These are phyloP conservation scores for Terfezia claveryi DNA, from an alignment of 495 filamentous ascomycete species.

Conservation along the genomic window DNA sequence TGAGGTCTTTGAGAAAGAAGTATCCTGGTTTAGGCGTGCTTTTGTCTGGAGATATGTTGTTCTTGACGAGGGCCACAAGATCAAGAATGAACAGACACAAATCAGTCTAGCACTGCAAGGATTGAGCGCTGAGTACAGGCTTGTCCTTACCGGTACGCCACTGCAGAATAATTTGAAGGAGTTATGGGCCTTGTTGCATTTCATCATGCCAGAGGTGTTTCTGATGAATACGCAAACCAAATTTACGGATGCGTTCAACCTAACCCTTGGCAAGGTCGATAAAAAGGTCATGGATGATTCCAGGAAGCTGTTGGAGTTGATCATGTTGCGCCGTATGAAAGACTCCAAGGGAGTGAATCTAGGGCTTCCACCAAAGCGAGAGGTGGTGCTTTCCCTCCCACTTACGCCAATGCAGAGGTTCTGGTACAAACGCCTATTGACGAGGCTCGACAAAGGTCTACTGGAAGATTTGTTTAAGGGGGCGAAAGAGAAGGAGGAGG, in stretches of 20 bases:
- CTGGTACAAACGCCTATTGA: conserved; percentile 40
- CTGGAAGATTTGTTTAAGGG: conserved; percentile 33
- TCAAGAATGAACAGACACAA: conserved; percentile 34
- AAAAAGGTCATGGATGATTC: conserved; percentile 31
- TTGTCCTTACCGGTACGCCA: conserved; percentile 43
- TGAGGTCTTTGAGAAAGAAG: conserved; percentile 35
- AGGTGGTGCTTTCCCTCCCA: conserved; percentile 37
- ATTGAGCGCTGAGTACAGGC: conserved; percentile 32
- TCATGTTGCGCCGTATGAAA: conserved; percentile 45
- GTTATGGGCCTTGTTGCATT: conserved; percentile 40
- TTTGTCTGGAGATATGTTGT: conserved; percentile 38
- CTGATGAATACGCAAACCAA: conserved; percentile 25
- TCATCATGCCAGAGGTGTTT: conserved; percentile 43
- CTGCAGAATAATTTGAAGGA: conserved; percentile 43
- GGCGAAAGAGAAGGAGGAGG: conserved; percentile 27
- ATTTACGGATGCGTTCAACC: conserved; percentile 37
- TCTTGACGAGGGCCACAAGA: conserved; percentile 38
- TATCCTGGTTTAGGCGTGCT: conserved; percentile 35
- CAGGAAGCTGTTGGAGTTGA: conserved; percentile 30
- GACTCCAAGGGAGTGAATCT: conserved; percentile 35
- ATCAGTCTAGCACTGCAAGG: conserved; percentile 30
- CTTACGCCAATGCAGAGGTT: conserved; percentile 38
- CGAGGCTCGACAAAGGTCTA: conserved; percentile 30
- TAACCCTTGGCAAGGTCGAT: conserved; percentile 34
- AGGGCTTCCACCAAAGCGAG: conserved; percentile 36